Evolutionary conservation across 345 rosid species (phyloP), one percentile per base, ranked within the genome.

Genomic region (Odontarrhena argentea): DNA sequence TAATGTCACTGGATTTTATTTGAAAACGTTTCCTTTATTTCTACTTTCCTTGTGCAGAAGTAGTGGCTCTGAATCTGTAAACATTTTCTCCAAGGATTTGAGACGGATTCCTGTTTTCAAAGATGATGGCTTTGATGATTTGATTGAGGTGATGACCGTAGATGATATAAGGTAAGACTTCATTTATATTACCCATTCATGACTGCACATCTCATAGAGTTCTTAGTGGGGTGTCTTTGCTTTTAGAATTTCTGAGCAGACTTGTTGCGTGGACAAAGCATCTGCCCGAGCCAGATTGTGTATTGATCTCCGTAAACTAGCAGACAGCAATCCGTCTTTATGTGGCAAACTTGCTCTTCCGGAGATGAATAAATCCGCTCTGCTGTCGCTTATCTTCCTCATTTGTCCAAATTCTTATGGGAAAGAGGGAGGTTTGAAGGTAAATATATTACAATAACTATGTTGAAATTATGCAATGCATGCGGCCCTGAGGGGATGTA

Each of bases 91-190:
- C 11, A 82, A 76, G 71, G 88, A 82, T 41, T 61, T 83, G 73
- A 77, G 80, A 82, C 76, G 63, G 34, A 77, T 82, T 67, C 75
- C 81, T 42, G 73, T 83, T 30, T 71, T 80, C 37, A 71, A 76
- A 50, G 84, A 78, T 67, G 81, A 79, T 65, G 79, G 82, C 57
- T 80, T 74, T 40, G 74, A 73, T 41, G 83, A 87, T 80, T 75
- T 85, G 47, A 70, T 83, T 24, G 78, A 82, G 65, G 76, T 81
- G 57, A 43, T 78, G 70, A 66, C 77, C 12, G 55, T 76, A 60
- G 73, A 80, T 18, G 83, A 81, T 55, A 76, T 80, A 40, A 80
- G 91, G 91, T 80, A 63, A 34, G 75, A 49, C 0, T 47, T 49
- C 4, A 55, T n/a, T 54, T 61, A 26, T 14, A 61, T 45, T 61